Conservation (phyloP, 2,329 filamentous ascomycete genomes). For the Calonectria ilicicola region DNA sequence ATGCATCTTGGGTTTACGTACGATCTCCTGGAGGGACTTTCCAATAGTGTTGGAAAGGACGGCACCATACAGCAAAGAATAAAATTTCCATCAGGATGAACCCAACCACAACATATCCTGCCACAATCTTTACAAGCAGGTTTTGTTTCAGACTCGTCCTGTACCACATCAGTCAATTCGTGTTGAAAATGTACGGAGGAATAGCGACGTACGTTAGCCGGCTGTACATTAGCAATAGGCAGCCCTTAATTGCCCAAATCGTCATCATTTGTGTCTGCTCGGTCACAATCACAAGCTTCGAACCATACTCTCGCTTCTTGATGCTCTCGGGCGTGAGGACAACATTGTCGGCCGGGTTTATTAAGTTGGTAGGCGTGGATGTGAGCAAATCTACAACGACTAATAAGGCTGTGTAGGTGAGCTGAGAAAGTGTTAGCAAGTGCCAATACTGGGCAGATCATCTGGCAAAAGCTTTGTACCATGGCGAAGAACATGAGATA, state of each 20-base stretch:
- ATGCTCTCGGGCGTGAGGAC: conserved; percentile 59
- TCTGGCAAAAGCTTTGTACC: conserved; percentile 45
- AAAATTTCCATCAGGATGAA: conserved; percentile 65
- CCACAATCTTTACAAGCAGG: conserved; percentile 57
- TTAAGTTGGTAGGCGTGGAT: conserved; percentile 66
- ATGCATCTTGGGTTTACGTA: neutral
- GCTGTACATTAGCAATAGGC: conserved; percentile 64
- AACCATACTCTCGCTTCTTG: conserved; percentile 60
- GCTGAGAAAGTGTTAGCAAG: fast-evolving
- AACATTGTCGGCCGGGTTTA: conserved; percentile 59
- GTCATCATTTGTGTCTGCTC: conserved; percentile 71
- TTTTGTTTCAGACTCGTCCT: conserved; percentile 58
- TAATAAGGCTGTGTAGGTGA: conserved; percentile 36
- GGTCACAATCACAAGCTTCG: conserved; percentile 71
- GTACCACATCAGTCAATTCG: neutral
- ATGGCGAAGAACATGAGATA: conserved; percentile 65
- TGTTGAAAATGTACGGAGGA: fast-evolving
- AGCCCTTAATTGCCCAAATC: conserved; percentile 66
- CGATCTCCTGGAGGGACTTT: conserved; percentile 13
- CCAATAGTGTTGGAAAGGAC: conserved; percentile 23
- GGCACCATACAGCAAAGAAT: conserved; percentile 49
- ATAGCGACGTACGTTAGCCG: conserved; percentile 58
- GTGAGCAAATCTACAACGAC: conserved; percentile 38
- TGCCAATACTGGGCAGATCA: neutral
- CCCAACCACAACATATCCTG: conserved; percentile 53